Evolutionary conservation across 208 protist species (phyloP), one percentile per base, ranked within the genome.

Genomic region (Leishmania arabica): DNA sequence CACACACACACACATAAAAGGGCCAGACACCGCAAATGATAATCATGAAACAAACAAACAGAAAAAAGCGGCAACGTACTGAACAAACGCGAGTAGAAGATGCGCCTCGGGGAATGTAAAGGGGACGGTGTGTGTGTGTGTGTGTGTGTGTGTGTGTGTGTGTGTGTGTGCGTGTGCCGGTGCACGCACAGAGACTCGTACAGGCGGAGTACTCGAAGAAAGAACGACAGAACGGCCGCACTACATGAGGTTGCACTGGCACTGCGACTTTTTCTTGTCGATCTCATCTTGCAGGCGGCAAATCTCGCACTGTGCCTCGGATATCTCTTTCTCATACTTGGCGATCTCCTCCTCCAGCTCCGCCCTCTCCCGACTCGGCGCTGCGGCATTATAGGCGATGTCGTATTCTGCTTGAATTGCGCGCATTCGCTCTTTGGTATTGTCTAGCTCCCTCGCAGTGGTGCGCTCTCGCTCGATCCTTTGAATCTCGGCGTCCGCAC

Each of bases 231-330:
- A 66, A 40, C 27, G 62, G 3, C 45, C 60, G 65, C 45, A 13
- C 71, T 92, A 97, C 93, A 97, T 97, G 37, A 87, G 37, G 49
- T 64, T 78, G 69, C 93, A 97, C 56, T 86, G 64, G 64, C 90
- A 90, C 60, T 93, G 85, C 1, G 83, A 19, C 79, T 94, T 90
- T 69, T 84, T 86, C 58, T 88, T 80, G 34, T 93, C 90, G 54
- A 93, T 86, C 60, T 93, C 91, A 1, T 24, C 58, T 75, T 92
- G 85, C 73, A 97, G 68, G 1, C 80, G 75, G 1, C 76, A 65
- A 42, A 88, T 92, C 75, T 95, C 90, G 65, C 82, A 76, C 72
- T 95, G 86, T 24, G 82, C 64, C 11, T 88, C 85, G 8, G 68
- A 82, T 77, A 93, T 96, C 74, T 95, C 92, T 82, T 91, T 89